A percentile compares a stretch with the other conserved stretches of the same genome.
Conservation (phyloP, 169 alveolate genomes). For the Babesia ovis region DNA sequence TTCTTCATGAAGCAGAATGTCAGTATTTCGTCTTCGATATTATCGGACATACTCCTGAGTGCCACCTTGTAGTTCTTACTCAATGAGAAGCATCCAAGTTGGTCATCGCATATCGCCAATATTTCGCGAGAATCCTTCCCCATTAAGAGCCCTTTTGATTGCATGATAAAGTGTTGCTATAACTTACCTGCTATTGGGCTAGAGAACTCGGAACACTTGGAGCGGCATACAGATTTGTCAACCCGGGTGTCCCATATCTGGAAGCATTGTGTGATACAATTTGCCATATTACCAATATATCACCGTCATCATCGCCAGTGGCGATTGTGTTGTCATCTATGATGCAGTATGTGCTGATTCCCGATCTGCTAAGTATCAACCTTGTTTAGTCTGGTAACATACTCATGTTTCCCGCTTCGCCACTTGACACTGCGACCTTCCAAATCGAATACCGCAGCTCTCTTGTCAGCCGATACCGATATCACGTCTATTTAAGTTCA, state of each 20-base stretch:
- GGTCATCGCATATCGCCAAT: constrained; percentile 55
- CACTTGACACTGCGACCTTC: constrained; percentile 38
- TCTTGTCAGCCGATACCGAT: constrained; percentile 57
- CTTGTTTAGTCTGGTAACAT: neutral
- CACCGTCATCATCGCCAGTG: constrained; percentile 67
- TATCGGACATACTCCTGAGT: constrained; percentile 55
- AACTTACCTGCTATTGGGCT: constrained; percentile 30
- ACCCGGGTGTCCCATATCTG: constrained; percentile 54
- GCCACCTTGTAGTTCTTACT: constrained; percentile 20
- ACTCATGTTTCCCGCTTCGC: constrained; percentile 59
- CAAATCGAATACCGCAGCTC: constrained; percentile 43
- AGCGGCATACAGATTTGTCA: constrained; percentile 13
- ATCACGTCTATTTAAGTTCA: constrained; percentile 3
- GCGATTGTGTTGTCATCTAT: constrained; percentile 38
- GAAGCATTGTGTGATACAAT: neutral
- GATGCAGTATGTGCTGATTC: constrained; percentile 29
- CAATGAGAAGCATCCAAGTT: constrained; percentile 54
- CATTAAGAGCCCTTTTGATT: neutral
- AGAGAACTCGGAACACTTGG: constrained; percentile 30
- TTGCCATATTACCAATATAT: constrained; percentile 29
- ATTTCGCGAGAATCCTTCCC: constrained; percentile 35
- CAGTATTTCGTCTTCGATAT: constrained; percentile 53
- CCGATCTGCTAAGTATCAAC: constrained; percentile 12
- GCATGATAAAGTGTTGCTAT: neutral
- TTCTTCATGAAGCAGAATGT: constrained; percentile 3